Percentiles rank a stretch among this genome's conserved stretches.
Conservation (phyloP, 2,329 filamentous ascomycete genomes). For the Aureobasidium sp. region DNA sequence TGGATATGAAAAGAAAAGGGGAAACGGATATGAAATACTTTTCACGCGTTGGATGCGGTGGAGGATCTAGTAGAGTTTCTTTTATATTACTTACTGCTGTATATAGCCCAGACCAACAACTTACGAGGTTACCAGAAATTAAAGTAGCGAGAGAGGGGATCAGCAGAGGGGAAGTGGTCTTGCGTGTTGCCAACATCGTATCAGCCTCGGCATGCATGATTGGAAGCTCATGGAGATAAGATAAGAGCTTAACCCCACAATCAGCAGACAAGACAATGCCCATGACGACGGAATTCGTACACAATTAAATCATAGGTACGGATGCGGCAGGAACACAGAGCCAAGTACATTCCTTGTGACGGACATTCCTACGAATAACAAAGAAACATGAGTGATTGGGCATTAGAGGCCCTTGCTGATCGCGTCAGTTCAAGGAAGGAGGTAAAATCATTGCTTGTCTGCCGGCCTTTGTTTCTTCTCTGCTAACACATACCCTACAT, state of each 20-base stretch:
- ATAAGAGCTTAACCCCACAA: slow-evolving; percentile 10
- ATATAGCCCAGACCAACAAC: neutral
- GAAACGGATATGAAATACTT: neutral
- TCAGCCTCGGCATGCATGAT: slow-evolving; percentile 2
- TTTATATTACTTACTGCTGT: slow-evolving; percentile 5
- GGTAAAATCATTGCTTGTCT: slow-evolving; percentile 13
- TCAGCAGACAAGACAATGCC: neutral
- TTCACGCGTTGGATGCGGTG: neutral
- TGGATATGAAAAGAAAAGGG: neutral
- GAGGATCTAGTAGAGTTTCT: neutral
- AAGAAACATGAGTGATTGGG: slow-evolving; percentile 3
- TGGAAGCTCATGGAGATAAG: neutral
- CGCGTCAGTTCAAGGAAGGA: neutral
- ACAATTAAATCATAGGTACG: slow-evolving; percentile 2
- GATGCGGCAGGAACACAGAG: neutral
- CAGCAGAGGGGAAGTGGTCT: neutral
- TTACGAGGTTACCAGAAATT: neutral
- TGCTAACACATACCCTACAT: neutral
- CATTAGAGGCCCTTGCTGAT: slow-evolving; percentile 5
- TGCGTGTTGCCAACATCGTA: neutral
- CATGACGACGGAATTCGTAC: slow-evolving; percentile 5
- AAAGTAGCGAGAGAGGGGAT: neutral
- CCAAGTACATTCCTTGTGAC: neutral
- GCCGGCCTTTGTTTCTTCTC: neutral
- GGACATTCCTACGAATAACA: neutral